Percentiles rank a stretch among this genome's conserved stretches.
These are phyloP conservation scores for Erodium moschatum DNA, from an alignment of 441 rosid species.

Conservation along the genomic window DNA sequence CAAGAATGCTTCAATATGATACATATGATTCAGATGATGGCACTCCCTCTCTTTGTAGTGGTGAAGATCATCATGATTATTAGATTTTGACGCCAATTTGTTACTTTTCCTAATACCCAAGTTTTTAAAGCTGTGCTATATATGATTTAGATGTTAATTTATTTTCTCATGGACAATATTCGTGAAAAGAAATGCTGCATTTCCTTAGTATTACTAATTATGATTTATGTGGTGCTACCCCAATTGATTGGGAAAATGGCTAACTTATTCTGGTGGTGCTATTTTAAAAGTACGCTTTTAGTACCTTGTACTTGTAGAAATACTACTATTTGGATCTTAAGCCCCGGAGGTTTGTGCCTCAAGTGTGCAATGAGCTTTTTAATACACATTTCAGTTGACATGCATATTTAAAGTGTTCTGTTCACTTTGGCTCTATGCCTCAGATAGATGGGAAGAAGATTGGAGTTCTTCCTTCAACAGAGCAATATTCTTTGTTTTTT, in stretches of 20 bases:
- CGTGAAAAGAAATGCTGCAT: background rate
- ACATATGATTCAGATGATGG: no score
- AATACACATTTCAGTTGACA: background rate
- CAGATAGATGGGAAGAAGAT: slow-evolving; percentile 13
- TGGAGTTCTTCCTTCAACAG: slow-evolving; percentile 15
- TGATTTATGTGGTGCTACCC: no score
- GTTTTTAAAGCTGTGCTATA: background rate
- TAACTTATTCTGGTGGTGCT: no score
- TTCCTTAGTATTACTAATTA: background rate
- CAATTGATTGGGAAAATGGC: no score
- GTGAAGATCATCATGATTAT: background rate
- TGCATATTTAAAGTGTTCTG: background rate
- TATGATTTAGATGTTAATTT: background rate
- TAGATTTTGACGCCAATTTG: background rate
- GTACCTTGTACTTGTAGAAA: no score
- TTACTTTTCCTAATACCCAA: background rate
- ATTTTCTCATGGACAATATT: background rate
- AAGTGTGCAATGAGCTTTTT: background rate
- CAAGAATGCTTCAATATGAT: no score
- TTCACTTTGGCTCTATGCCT: slow-evolving; percentile 1
- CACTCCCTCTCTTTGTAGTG: background rate
- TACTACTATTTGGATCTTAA: no score
- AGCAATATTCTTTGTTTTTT: slow-evolving; percentile 12
- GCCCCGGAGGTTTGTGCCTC: no score
- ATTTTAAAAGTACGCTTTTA: no score